Conservation (phyloP, 179 eudicot species). For the Drosera spatulata region DNA sequence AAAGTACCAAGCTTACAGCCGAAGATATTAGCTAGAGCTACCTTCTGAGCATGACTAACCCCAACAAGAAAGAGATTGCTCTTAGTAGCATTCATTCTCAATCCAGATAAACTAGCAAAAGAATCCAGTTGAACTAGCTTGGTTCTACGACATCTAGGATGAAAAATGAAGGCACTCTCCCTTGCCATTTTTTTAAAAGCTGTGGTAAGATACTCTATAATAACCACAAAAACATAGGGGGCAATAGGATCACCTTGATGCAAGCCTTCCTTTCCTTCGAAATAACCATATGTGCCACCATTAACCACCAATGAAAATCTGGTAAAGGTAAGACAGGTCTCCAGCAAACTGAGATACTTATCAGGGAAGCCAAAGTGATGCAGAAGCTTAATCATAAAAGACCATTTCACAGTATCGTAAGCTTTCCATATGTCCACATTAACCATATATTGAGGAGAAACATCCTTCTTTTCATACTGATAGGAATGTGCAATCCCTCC, state of each 20-base stretch:
- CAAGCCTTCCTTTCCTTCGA: neutral
- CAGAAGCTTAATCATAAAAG: neutral
- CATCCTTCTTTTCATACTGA: no score
- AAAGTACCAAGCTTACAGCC: neutral
- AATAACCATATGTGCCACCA: neutral
- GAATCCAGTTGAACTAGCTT: neutral
- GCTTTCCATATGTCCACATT: conserved; percentile 2
- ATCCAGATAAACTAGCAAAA: neutral
- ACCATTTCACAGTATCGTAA: conserved; percentile 2
- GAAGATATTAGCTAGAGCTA: neutral
- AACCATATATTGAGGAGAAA: neutral
- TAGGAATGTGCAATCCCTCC: no score
- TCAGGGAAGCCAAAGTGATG: neutral
- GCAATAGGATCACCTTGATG: neutral
- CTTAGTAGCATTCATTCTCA: neutral
- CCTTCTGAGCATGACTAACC: neutral
- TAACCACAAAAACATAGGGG: neutral
- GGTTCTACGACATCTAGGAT: no score
- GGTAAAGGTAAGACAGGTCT: neutral
- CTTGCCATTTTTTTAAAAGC: no score
- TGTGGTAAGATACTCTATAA: neutral
- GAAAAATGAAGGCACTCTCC: no score
- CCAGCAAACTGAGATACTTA: neutral
- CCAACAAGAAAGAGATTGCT: neutral
- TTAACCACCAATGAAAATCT: neutral